A percentile compares a stretch with the other conserved stretches of the same genome.
phyloP scores from a whole-genome alignment of 768 basidiomycete species.

The Cystobasidium ongulense region DNA sequence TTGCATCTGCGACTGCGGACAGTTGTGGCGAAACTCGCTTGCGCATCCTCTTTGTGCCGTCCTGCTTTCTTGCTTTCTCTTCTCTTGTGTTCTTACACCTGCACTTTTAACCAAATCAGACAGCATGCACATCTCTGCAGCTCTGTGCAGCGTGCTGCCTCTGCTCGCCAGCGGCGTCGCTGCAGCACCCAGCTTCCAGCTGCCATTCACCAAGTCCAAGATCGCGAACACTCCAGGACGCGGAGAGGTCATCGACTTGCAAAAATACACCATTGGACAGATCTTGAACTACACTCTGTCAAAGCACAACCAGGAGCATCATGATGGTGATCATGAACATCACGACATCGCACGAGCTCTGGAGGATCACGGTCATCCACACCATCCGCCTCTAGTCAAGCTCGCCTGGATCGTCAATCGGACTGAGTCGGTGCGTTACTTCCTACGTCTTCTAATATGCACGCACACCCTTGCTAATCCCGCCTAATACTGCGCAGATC shows the following conservation, averaged over 20 bases:
- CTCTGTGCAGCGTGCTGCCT: not conserved
- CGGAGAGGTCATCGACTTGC: constrained; percentile 33
- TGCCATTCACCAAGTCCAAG: not conserved
- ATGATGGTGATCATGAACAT: not conserved
- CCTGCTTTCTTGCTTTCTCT: no score
- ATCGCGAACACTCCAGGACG: not conserved
- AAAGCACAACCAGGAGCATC: constrained; percentile 6
- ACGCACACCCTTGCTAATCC: not conserved
- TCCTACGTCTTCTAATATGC: not conserved
- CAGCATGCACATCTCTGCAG: not conserved
- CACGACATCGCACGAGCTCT: not conserved
- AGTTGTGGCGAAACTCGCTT: no score
- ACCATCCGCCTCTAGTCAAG: constrained; percentile 35
- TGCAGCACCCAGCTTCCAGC: not conserved
- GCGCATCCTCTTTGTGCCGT: no score
- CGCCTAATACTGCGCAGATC: constrained; percentile 9
- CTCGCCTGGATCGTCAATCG: constrained; percentile 38
- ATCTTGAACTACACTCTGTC: constrained; percentile 40
- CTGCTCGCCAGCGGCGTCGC: constrained; percentile 1
- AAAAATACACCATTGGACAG: constrained; percentile 38
- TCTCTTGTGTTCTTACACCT: no score
- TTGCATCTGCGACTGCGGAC: no score
- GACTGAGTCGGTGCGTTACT: constrained; percentile 3
- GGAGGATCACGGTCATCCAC: constrained; percentile 20
- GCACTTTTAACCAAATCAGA: not conserved